Evolutionary conservation across 2,329 filamentous ascomycete genomes (phyloP).

Genomic region (Capronia coronata): DNA sequence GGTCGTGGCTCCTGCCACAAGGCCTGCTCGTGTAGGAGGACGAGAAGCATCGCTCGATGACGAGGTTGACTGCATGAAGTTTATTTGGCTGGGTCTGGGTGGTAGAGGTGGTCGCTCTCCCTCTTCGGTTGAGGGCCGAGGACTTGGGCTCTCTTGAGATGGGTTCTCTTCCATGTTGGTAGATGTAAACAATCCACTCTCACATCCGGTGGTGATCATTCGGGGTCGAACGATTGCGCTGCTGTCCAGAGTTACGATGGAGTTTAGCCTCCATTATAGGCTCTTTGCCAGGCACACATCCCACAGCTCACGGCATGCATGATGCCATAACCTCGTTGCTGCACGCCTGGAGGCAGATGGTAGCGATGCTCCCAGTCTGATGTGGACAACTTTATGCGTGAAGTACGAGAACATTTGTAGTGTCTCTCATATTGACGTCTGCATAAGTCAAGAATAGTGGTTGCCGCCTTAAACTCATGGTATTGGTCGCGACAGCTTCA

Average conservation of each 20-base stretch:
- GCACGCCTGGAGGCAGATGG: background rate
- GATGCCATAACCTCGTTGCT: background rate
- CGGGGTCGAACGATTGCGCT: slow-evolving; percentile 6
- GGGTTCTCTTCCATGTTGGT: background rate
- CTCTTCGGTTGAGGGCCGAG: slow-evolving; percentile 27
- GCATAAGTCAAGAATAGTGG: too few relatives aligned
- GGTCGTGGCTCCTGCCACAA: slow-evolving; percentile 67
- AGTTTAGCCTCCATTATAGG: slow-evolving; percentile 15
- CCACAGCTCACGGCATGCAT: slow-evolving; percentile 14
- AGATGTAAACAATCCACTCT: background rate
- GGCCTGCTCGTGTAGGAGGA: slow-evolving; percentile 32
- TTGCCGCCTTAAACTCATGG: too few relatives aligned
- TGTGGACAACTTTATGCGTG: too few relatives aligned
- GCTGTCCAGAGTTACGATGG: slow-evolving; percentile 6
- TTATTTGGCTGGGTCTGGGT: slow-evolving; percentile 37
- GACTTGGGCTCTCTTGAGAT: background rate
- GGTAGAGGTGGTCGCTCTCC: slow-evolving; percentile 42
- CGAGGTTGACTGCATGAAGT: slow-evolving; percentile 29
- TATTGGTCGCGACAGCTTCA: too few relatives aligned
- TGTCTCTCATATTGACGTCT: too few relatives aligned
- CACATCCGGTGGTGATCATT: background rate
- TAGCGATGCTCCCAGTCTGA: too few relatives aligned
- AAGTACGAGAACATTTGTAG: too few relatives aligned
- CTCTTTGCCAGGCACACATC: slow-evolving; percentile 5
- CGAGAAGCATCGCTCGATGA: slow-evolving; percentile 29